Percentiles rank a stretch among this genome's conserved stretches.
Evolutionary conservation across 345 rosid species (phyloP).

Genomic region (Aquilaria yunnanensis): DNA sequence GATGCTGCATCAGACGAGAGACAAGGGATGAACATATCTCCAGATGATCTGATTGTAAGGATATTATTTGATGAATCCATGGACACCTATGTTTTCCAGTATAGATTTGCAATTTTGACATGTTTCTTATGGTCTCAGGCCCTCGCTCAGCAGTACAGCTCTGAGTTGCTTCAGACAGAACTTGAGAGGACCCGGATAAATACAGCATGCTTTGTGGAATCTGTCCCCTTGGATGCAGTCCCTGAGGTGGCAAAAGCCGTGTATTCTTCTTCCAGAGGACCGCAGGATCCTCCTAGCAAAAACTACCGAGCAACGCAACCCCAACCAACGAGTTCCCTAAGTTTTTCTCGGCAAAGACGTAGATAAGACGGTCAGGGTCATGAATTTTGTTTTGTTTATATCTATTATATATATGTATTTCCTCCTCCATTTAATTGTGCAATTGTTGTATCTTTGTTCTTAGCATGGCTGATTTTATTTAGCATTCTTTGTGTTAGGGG

Average conservation of each 20-base stretch:
- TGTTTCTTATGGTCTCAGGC: constrained; percentile 36
- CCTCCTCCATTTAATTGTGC: constrained; percentile 7
- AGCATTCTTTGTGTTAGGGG: too few relatives aligned
- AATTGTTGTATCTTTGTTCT: constrained; percentile 15
- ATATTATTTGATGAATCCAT: background rate
- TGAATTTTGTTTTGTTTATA: background rate
- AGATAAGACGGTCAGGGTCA: constrained; percentile 28
- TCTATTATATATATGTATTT: too few relatives aligned
- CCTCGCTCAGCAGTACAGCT: constrained; percentile 71
- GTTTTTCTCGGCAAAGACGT: constrained; percentile 48
- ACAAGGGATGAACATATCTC: constrained; percentile 66
- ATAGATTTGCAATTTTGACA: background rate
- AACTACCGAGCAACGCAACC: constrained; percentile 37
- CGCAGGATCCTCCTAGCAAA: constrained; percentile 69
- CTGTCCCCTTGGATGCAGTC: constrained; percentile 53
- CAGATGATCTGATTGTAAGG: constrained; percentile 91
- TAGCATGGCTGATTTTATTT: too few relatives aligned
- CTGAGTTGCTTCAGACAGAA: constrained; percentile 77
- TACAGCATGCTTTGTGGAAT: constrained; percentile 79
- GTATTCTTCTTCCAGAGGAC: constrained; percentile 47
- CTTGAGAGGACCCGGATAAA: constrained; percentile 90
- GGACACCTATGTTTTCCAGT: background rate
- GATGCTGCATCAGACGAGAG: constrained; percentile 78
- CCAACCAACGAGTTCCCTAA: constrained; percentile 51
- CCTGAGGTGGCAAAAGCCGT: constrained; percentile 69